A percentile compares a stretch with the other conserved stretches of the same genome.
Evolutionary conservation across 2,329 filamentous ascomycete species (phyloP).

Genomic region (Xylariaceae sp.): DNA sequence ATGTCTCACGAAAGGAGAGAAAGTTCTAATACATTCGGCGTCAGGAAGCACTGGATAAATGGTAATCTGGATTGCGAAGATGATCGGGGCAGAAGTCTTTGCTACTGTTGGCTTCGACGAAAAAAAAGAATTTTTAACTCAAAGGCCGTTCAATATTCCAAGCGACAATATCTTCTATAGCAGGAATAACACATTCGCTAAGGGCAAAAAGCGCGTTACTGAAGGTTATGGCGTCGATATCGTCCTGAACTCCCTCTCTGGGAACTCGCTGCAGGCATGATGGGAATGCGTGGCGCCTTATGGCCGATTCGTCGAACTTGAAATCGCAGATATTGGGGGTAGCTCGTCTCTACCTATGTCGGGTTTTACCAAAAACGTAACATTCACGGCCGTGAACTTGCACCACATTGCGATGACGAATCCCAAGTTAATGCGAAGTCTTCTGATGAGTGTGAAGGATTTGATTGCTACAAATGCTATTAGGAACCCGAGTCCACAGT

Average conservation of each 20-base stretch:
- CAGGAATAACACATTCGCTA: neutral
- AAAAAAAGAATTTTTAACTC: slow-evolving; percentile 12
- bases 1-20: neutral
- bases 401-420: neutral
- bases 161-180: slow-evolving; percentile 21
- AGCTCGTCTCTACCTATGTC: slow-evolving; percentile 21
- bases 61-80: slow-evolving; percentile 14
- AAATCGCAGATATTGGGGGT: slow-evolving; percentile 14
- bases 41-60: slow-evolving; percentile 18
- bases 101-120: slow-evolving; percentile 9
- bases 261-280: slow-evolving; percentile 46
- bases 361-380: slow-evolving; percentile 1
- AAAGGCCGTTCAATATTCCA: neutral
- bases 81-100: slow-evolving; percentile 19
- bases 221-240: slow-evolving; percentile 20
- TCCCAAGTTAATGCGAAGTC: neutral
- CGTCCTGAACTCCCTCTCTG: slow-evolving; percentile 48
- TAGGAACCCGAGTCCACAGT: neutral
- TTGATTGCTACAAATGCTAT: neutral
- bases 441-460: neutral
- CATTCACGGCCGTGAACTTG: slow-evolving; percentile 20
- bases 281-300: slow-evolving; percentile 51
- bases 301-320: slow-evolving; percentile 44
- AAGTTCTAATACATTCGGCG: slow-evolving; percentile 17
- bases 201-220: slow-evolving; percentile 1